Base-by-base conservation (phyloP, 2,329 filamentous ascomycete species). In the Mycosphaerella arachidis region DNA sequence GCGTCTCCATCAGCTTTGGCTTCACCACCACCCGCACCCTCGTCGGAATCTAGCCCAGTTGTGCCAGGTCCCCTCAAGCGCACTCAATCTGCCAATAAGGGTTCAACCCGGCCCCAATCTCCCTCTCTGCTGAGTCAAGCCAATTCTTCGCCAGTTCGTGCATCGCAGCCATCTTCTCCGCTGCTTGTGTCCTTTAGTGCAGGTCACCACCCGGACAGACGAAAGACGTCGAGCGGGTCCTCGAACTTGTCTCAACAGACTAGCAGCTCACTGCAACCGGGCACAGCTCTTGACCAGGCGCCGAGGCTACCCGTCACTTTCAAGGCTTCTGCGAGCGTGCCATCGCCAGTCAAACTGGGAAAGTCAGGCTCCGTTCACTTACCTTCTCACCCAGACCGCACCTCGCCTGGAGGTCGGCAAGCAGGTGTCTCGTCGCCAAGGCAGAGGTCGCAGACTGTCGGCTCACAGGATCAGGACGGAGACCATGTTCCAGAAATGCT, bases 111-210 rank as follows among this genome's bases (percentile, higher is more conserved):
- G 57, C 91, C 94, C 3, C 87, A 90, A 52, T 97, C 94, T 2
- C 94, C 94, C 1, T 96, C 93, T 0, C 83, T 87, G 20, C 75
- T 91, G 29, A 90, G 86, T 66, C 91, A 93, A 64, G 79, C 88
- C 24, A 94, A 89, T 70, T 90, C 93, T 6, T 97, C 93, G 1
- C 93, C 94, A 1, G 97, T 85, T 72, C 86, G 93, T 66, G 86
- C 84, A 4, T 99, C 94, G 3, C 87, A 90, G 69, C 88, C 88
- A 52, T 93, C 90, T 0, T 95, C 91, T 6, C 94, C 94, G 0
- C 79, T 99, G n/a, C 81, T 97, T n/a, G 90, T 97, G 8, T 96
- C 94, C 6, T 99, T 99, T 74, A 91, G 93, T 61, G 90, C 93
- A 12, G 90, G 90, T 6, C 89, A 91, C 67, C 86, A 88, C 57